A percentile compares a stretch with the other conserved stretches of the same genome.
These are phyloP conservation scores for Lanmaoa pseudosensibilis DNA, from an alignment of 768 basidiomycete species.

Conservation along the genomic window DNA sequence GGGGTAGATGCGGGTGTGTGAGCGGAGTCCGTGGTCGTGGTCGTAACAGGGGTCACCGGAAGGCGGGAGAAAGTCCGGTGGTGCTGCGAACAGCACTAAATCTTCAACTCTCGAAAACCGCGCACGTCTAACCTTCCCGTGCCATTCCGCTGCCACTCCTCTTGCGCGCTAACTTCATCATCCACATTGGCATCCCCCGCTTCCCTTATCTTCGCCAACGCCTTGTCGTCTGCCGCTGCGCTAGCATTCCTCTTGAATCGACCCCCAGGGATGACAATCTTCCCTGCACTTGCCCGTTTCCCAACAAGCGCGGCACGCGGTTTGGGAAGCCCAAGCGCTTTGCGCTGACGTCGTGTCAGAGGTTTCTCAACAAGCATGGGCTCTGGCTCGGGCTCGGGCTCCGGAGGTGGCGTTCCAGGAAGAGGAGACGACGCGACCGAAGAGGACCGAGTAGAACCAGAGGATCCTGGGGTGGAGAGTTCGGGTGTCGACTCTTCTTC, in stretches of 20 bases:
- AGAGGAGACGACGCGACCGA: conserved; percentile 38
- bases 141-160: conserved; percentile 67
- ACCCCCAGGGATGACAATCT: conserved; percentile 64
- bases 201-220: conserved; percentile 21
- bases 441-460: conserved; percentile 32
- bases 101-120: conserved; percentile 77
- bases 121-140: conserved; percentile 72
- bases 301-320: conserved; percentile 36
- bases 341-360: conserved; percentile 68
- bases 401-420: conserved; percentile 36
- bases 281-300: conserved; percentile 46
- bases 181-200: conserved; percentile 29
- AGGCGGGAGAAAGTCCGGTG: background rate
- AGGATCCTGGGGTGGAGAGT: conserved; percentile 40
- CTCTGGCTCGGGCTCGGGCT: conserved; percentile 17
- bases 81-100: conserved; percentile 35
- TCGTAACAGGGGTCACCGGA: conserved; percentile 11
- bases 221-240: conserved; percentile 10
- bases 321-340: conserved; percentile 67
- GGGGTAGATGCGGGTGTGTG: conserved; percentile 1
- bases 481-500: conserved; percentile 41
- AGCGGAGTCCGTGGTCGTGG: conserved; percentile 1
- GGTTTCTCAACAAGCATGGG: conserved; percentile 31
- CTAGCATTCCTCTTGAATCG: conserved; percentile 37
- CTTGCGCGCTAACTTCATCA: conserved; percentile 35